These are phyloP conservation scores for Arthrinium phaeospermum DNA, from an alignment of 2,329 filamentous ascomycete species.

Conservation along the genomic window DNA sequence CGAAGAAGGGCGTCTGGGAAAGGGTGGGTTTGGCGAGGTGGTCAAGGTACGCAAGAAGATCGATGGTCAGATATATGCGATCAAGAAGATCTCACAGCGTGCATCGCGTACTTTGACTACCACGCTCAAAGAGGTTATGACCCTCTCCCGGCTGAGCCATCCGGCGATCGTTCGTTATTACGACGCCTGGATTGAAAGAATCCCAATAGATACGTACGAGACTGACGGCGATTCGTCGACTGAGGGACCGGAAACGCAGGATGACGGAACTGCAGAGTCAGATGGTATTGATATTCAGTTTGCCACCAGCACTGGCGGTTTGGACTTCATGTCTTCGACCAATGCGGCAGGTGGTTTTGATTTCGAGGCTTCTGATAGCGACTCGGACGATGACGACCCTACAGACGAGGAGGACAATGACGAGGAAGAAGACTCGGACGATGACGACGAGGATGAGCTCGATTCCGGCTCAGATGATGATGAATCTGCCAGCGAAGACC, in stretches of 20 bases:
- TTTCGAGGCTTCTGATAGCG: constrained; percentile 58
- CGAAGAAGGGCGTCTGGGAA: constrained; percentile 86
- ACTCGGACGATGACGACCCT: constrained; percentile 41
- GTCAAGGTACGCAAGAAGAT: constrained; percentile 94
- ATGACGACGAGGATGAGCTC: constrained; percentile 53
- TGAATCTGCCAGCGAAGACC: constrained; percentile 23
- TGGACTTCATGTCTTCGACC: constrained; percentile 93
- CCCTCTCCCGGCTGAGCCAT: constrained; percentile 92
- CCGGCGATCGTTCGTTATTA: constrained; percentile 88
- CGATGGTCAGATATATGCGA: constrained; percentile 90
- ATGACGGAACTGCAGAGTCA: constrained; percentile 48
- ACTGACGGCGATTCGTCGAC: constrained; percentile 64
- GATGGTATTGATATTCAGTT: constrained; percentile 60
- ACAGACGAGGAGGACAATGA: constrained; percentile 47
- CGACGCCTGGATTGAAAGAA: constrained; percentile 90
- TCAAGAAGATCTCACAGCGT: constrained; percentile 92
- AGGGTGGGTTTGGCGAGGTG: constrained; percentile 94
- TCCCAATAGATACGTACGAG: constrained; percentile 53
- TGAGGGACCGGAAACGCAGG: constrained; percentile 45
- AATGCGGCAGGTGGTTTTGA: constrained; percentile 80
- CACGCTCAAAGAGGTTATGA: constrained; percentile 81
- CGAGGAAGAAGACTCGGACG: constrained; percentile 45
- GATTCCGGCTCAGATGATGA: constrained; percentile 53
- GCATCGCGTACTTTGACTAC: constrained; percentile 81
- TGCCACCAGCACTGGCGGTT: constrained; percentile 74